A percentile compares a stretch with the other conserved stretches of the same genome.
Evolutionary conservation across 176 grass and related monocot species (phyloP).

Genomic region (Dactylis glomerata): DNA sequence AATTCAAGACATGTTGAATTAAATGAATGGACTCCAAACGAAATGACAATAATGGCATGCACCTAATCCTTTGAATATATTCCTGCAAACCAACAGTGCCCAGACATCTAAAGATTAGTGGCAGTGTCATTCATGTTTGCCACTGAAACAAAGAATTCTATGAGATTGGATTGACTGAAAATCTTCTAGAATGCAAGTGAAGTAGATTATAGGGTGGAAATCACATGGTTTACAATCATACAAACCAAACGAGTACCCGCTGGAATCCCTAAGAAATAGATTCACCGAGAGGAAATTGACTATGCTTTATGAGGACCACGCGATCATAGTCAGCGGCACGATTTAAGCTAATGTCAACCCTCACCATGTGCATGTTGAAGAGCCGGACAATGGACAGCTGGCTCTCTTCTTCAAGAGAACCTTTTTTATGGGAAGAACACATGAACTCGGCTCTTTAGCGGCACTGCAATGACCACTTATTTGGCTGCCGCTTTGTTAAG

Average conservation of each 20-base stretch:
- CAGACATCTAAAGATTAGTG: neutral
- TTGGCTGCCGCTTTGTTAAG: too few species aligned
- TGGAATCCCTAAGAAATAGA: neutral
- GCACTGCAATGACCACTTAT: too few species aligned
- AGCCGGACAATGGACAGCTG: neutral
- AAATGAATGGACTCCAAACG: too few species aligned
- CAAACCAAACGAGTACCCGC: neutral
- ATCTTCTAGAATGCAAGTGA: neutral
- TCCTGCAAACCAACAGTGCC: neutral
- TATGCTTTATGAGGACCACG: neutral
- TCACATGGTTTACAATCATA: neutral
- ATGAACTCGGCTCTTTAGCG: too few species aligned
- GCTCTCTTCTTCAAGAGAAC: neutral
- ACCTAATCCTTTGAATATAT: neutral
- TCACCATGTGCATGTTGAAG: neutral
- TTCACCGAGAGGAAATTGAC: neutral
- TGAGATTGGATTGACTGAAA: neutral
- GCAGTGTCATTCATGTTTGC: neutral
- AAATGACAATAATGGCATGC: neutral
- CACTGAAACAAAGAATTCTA: neutral
- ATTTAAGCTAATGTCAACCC: neutral
- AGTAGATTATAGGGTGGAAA: neutral
- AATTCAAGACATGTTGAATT: too few species aligned
- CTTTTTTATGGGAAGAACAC: neutral
- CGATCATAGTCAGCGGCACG: neutral